Evolutionary conservation across 345 rosid genomes (phyloP).

Genomic region (Salix koriyanagi): DNA sequence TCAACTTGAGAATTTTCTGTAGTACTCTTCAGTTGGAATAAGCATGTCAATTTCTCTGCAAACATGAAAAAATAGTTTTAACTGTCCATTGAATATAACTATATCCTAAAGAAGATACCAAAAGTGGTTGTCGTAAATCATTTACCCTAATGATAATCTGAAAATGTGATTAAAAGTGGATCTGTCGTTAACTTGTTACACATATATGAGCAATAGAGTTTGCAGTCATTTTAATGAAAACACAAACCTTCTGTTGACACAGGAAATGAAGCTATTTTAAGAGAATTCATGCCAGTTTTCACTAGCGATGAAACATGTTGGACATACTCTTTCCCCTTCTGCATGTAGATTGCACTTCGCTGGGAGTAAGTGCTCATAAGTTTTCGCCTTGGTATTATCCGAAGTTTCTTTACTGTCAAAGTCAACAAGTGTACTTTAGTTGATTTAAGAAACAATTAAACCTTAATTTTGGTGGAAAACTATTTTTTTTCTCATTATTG

Average conservation of each 20-base stretch:
- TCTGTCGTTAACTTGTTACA: neutral
- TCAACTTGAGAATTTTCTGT: constrained; percentile 55
- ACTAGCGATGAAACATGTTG: constrained; percentile 76
- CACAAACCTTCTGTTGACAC: constrained; percentile 67
- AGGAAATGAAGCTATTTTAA: constrained; percentile 59
- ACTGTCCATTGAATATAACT: neutral
- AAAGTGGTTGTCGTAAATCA: no score
- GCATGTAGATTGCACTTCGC: constrained; percentile 62
- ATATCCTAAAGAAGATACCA: no score
- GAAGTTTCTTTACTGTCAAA: constrained; percentile 66
- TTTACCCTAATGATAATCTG: no score
- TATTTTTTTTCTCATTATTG: neutral
- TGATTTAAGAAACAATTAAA: neutral
- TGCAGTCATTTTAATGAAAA: neutral
- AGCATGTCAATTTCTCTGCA: constrained; percentile 74
- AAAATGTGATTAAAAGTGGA: no score
- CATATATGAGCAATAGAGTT: neutral
- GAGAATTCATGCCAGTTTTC: constrained; percentile 73
- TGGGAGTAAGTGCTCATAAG: constrained; percentile 69
- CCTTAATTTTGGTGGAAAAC: neutral
- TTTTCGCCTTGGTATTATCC: constrained; percentile 65
- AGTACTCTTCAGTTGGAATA: constrained; percentile 72
- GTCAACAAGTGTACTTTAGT: constrained; percentile 13
- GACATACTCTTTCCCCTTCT: constrained; percentile 71
- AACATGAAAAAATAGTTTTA: constrained; percentile 2